phyloP scores from a whole-genome alignment of 768 basidiomycete genomes.

The Imleria badia region DNA sequence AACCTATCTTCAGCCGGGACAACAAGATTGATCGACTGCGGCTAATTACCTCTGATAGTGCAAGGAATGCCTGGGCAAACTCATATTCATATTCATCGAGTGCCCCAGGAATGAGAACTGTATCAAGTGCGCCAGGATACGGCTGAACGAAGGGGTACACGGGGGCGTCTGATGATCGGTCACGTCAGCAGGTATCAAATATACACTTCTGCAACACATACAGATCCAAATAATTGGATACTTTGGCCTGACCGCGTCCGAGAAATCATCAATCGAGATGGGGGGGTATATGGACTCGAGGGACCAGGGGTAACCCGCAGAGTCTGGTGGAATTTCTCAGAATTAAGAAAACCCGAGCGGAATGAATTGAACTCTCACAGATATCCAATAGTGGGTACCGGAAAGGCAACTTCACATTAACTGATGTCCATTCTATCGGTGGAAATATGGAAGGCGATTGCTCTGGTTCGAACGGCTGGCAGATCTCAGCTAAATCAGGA shows the following conservation, averaged over 20 bases:
- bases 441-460: neutral
- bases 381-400: conserved; percentile 31
- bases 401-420: conserved; percentile 13
- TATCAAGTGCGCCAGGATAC: conserved; percentile 1
- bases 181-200: neutral
- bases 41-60: conserved; percentile 13
- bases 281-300: conserved; percentile 26
- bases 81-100: conserved; percentile 3
- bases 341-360: neutral
- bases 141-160: conserved; percentile 19
- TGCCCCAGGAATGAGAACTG: conserved; percentile 1
- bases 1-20: conserved; percentile 1
- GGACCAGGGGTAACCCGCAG: conserved; percentile 29
- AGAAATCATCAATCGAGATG: neutral
- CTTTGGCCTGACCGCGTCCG: neutral
- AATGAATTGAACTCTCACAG: conserved; percentile 29
- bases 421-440: neutral
- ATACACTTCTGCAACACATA: conserved; percentile 10
- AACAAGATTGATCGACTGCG: neutral
- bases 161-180: conserved; percentile 6
- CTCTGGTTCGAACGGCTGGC: neutral
- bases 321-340: conserved; percentile 8
- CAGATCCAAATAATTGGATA: conserved; percentile 28
- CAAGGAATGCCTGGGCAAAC: neutral
- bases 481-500: conserved; percentile 7